phyloP scores from a whole-genome alignment of 1,284 basidiomycete species.

The Cryptococcus sp. region DNA sequence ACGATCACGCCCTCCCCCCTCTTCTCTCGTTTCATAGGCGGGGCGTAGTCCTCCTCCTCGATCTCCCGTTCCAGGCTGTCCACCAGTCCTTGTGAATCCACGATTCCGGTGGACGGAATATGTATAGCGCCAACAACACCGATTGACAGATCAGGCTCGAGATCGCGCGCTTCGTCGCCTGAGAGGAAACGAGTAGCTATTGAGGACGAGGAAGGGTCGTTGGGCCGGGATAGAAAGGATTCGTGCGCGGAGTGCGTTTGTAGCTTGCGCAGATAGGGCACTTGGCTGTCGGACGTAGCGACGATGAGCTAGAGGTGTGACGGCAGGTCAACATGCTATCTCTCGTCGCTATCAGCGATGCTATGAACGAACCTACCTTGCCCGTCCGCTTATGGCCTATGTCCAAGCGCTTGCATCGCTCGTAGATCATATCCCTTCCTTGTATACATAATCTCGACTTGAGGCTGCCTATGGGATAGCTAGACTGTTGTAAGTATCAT shows the following conservation, averaged over 20 bases:
- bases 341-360: background rate
- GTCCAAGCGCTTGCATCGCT: conserved; percentile 66
- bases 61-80: conserved; percentile 78
- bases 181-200: conserved; percentile 71
- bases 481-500: conserved; percentile 64
- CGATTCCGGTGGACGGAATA: conserved; percentile 86
- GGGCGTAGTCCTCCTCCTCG: conserved; percentile 42
- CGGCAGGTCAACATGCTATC: background rate
- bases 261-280: conserved; percentile 68
- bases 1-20: conserved; percentile 67
- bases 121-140: conserved; percentile 74
- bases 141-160: conserved; percentile 79
- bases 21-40: conserved; percentile 9
- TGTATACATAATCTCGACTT: conserved; percentile 87
- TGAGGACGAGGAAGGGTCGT: conserved; percentile 42
- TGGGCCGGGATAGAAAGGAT: conserved; percentile 30
- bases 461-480: conserved; percentile 78
- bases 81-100: conserved; percentile 84
- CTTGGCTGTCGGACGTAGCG: conserved; percentile 65
- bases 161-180: conserved; percentile 68
- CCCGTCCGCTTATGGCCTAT: conserved; percentile 76
- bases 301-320: conserved; percentile 64
- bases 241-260: conserved; percentile 63
- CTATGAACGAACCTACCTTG: conserved; percentile 58
- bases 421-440: conserved; percentile 82